A percentile compares a stretch with the other conserved stretches of the same genome.
Evolutionary conservation across 176 grass and related monocot species (phyloP).

Genomic region (Pontederia crassipes): DNA sequence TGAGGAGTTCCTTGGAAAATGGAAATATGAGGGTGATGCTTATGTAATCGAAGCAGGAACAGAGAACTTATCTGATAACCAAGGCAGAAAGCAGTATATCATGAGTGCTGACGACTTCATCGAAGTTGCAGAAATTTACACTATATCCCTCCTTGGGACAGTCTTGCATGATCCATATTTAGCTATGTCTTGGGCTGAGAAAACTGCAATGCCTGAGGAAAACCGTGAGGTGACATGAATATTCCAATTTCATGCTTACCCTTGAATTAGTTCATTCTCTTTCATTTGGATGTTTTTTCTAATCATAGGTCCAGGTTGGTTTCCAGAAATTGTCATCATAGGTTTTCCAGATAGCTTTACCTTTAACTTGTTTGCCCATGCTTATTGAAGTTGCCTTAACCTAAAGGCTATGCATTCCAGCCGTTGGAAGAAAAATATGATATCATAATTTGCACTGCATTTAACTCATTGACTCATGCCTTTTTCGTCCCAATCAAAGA

Average conservation of each 20-base stretch:
- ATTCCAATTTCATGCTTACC: background rate
- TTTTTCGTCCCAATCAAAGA: too few relatives aligned
- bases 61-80: slow-evolving; percentile 4
- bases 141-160: slow-evolving; percentile 45
- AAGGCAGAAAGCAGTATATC: slow-evolving; percentile 5
- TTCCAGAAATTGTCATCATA: too few relatives aligned
- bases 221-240: slow-evolving; percentile 25
- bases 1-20: slow-evolving; percentile 59
- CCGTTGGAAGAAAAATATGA: too few relatives aligned
- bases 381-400: too few relatives aligned
- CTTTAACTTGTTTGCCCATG: too few relatives aligned
- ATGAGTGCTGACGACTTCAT: slow-evolving; percentile 37
- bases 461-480: too few relatives aligned
- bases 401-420: too few relatives aligned
- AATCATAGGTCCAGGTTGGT: too few relatives aligned
- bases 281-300: too few relatives aligned
- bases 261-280: too few relatives aligned
- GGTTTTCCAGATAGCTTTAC: too few relatives aligned
- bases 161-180: slow-evolving; percentile 27
- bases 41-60: slow-evolving; percentile 30
- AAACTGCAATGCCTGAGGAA: slow-evolving; percentile 29
- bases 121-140: slow-evolving; percentile 50
- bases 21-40: slow-evolving; percentile 33
- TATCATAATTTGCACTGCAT: too few relatives aligned
- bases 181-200: slow-evolving; percentile 52